A percentile compares a stretch with the other conserved stretches of the same genome.
phyloP scores from a whole-genome alignment of 2,329 filamentous ascomycete genomes.

The Chaetomiaceae sp. region DNA sequence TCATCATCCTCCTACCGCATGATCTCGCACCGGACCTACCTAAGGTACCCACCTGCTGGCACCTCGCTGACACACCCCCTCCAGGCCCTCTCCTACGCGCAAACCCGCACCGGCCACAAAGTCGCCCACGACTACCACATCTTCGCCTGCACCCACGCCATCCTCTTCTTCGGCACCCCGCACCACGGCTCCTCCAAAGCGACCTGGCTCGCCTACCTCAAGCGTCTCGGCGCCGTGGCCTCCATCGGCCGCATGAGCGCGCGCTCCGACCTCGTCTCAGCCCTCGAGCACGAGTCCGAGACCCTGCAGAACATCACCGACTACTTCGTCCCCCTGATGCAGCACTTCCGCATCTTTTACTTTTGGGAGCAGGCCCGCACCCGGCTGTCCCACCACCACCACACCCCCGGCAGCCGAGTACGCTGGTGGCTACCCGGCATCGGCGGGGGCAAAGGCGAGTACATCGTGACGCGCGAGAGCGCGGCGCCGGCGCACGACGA shows the following conservation, averaged over 20 bases:
- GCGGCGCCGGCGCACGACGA: background rate
- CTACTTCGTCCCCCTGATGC: background rate
- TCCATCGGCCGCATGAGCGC: background rate
- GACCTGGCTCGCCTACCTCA: background rate
- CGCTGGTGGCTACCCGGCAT: too few relatives aligned
- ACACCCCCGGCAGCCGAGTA: too few relatives aligned
- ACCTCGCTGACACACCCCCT: too few relatives aligned
- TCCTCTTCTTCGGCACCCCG: conserved; percentile 2
- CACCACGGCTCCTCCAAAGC: background rate
- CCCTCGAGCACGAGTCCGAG: background rate
- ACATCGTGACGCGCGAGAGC: background rate
- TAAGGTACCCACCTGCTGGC: too few relatives aligned
- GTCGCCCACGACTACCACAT: background rate
- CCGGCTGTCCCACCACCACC: too few relatives aligned
- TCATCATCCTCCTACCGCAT: too few relatives aligned
- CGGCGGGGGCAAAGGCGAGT: too few relatives aligned
- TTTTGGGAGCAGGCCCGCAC: background rate
- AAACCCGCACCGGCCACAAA: background rate
- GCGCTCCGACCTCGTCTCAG: background rate
- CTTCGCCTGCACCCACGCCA: background rate
- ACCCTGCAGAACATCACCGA: background rate
- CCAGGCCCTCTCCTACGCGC: background rate
- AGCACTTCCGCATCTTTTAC: background rate
- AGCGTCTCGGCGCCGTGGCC: too few relatives aligned
- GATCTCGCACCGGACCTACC: too few relatives aligned